These are phyloP conservation scores for Scedosporium aurantiacum DNA, from an alignment of 2,329 filamentous ascomycete species.

Conservation along the genomic window DNA sequence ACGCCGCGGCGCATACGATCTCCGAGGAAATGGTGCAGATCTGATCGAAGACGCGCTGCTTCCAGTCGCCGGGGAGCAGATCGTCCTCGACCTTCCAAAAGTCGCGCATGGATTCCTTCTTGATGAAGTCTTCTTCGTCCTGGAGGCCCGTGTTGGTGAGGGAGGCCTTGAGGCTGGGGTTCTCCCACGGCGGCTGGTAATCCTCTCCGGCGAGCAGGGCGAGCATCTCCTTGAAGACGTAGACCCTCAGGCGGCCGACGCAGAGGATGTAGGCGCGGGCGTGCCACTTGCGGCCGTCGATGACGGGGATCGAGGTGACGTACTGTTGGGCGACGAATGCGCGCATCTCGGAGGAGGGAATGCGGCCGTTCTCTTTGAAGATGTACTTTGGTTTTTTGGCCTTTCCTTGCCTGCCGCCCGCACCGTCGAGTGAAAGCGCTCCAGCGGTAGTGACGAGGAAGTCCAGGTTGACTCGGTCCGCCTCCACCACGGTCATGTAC, in stretches of 20 bases:
- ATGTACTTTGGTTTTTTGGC: conserved; percentile 12
- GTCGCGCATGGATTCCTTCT: conserved; percentile 22
- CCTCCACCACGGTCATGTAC: conserved; percentile 14
- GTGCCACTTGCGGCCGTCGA: conserved; percentile 26
- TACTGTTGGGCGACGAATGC: conserved; percentile 27
- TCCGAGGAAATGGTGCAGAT: conserved; percentile 22
- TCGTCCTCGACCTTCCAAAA: conserved; percentile 20
- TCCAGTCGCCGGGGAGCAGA: conserved; percentile 22
- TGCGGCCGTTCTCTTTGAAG: conserved; percentile 21
- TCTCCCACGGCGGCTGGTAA: conserved; percentile 25
- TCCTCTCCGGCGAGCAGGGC: conserved; percentile 22
- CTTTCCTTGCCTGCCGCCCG: conserved; percentile 2
- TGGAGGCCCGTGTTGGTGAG: conserved; percentile 27
- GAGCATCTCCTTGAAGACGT: conserved; percentile 26
- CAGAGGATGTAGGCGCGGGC: conserved; percentile 23
- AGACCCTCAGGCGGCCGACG: conserved; percentile 24
- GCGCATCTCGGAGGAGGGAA: conserved; percentile 24
- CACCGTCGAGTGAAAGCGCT: conserved; percentile 11
- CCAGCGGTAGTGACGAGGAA: conserved; percentile 18
- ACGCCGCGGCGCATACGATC: conserved; percentile 21
- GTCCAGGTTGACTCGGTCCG: conserved; percentile 19
- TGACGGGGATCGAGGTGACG: conserved; percentile 19
- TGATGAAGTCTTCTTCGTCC: conserved; percentile 21
- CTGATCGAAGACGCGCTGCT: conserved; percentile 21
- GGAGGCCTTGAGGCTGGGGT: conserved; percentile 21